These are phyloP conservation scores for Myrica gale DNA, from an alignment of 306 rosid genomes.

Conservation along the genomic window DNA sequence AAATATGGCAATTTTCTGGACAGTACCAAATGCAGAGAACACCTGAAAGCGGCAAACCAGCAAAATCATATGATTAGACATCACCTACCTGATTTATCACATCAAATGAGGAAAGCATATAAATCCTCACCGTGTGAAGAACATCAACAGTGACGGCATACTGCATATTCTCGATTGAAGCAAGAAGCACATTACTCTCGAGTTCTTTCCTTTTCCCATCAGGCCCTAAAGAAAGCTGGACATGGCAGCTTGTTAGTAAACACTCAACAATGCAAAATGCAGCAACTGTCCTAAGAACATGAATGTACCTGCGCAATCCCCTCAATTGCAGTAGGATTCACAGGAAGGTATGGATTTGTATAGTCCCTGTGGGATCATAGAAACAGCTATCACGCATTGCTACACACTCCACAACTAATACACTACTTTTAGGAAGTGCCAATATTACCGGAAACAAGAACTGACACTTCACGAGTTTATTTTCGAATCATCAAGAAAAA, in stretches of 20 bases:
- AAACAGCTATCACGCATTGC: slow-evolving; percentile 10
- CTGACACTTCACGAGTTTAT: background rate
- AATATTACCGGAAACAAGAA: background rate
- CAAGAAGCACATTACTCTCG: slow-evolving; percentile 90
- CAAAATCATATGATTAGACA: slow-evolving; percentile 15
- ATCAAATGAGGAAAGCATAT: background rate
- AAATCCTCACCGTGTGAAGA: slow-evolving; percentile 65
- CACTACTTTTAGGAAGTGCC: background rate
- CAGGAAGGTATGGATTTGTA: slow-evolving; percentile 92
- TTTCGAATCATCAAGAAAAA: background rate
- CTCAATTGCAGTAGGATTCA: slow-evolving; percentile 87
- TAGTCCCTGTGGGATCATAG: slow-evolving; percentile 64
- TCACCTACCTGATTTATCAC: slow-evolving; percentile 16
- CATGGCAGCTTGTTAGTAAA: slow-evolving; percentile 32
- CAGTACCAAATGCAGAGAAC: slow-evolving; percentile 69
- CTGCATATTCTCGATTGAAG: slow-evolving; percentile 95
- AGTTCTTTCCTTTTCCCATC: slow-evolving; percentile 85
- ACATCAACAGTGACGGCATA: slow-evolving; percentile 94
- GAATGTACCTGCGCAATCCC: slow-evolving; percentile 69
- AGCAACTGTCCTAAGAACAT: slow-evolving; percentile 12
- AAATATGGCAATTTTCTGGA: slow-evolving; percentile 83
- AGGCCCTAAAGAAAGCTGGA: slow-evolving; percentile 75
- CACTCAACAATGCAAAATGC: slow-evolving; percentile 8
- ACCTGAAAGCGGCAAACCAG: slow-evolving; percentile 46
- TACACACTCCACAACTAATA: background rate